A percentile compares a stretch with the other conserved stretches of the same genome.
These are phyloP conservation scores for Ogataea methanolica DNA, from an alignment of 805 yeast species.

Conservation along the genomic window DNA sequence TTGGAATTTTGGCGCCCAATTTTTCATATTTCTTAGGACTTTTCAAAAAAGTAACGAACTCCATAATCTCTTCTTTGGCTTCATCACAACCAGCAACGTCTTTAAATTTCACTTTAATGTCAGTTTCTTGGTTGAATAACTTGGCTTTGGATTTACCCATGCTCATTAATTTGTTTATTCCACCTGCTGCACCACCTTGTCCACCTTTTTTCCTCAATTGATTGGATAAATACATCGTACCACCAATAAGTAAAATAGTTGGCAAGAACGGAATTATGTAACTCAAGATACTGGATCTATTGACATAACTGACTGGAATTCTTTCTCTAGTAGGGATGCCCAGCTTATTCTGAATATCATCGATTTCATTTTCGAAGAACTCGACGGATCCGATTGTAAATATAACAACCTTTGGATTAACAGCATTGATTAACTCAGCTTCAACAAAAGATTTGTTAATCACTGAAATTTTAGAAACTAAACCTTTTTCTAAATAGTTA, in stretches of 20 bases:
- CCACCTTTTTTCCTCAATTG: constrained; percentile 37
- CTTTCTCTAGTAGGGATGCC: constrained; percentile 57
- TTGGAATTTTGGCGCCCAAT: constrained; percentile 94
- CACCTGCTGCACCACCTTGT: constrained; percentile 51
- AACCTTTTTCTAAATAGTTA: constrained; percentile 67
- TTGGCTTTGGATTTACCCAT: constrained; percentile 92
- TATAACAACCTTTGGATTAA: constrained; percentile 27
- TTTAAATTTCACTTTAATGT: constrained; percentile 79
- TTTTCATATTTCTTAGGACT: constrained; percentile 86
- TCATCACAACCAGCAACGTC: constrained; percentile 98
- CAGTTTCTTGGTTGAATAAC: constrained; percentile 85
- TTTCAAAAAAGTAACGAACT: constrained; percentile 89
- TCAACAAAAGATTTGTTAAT: constrained; percentile 74
- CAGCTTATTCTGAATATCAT: constrained; percentile 68
- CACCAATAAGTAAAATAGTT: constrained; percentile 84
- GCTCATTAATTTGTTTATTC: constrained; percentile 74
- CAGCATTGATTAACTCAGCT: constrained; percentile 42
- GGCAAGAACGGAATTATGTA: constrained; percentile 75
- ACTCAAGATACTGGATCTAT: constrained; percentile 63
- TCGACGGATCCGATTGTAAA: constrained; percentile 90
- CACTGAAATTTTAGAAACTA: constrained; percentile 69
- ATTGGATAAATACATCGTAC: constrained; percentile 63
- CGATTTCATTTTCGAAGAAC: constrained; percentile 75
- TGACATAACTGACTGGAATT: constrained; percentile 77
- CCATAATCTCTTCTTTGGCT: constrained; percentile 97